These are phyloP conservation scores for Maudiozyma turicensis DNA, from an alignment of 805 yeast genomes.

Conservation along the genomic window DNA sequence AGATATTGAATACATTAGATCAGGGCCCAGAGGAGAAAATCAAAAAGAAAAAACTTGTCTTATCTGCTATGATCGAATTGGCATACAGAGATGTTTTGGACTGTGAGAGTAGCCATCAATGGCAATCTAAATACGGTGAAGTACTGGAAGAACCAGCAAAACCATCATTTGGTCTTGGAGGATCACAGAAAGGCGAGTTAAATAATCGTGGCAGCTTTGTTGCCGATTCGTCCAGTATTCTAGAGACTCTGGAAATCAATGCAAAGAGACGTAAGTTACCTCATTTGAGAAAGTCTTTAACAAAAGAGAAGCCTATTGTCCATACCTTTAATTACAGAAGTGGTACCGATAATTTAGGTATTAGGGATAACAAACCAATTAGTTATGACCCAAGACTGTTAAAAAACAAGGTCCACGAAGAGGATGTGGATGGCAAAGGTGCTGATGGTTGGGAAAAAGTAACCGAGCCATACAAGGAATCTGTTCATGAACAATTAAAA, in stretches of 20 bases:
- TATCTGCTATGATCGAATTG: constrained; percentile 66
- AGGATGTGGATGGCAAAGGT: constrained; percentile 74
- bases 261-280: not conserved
- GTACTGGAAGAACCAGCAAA: too few relatives aligned
- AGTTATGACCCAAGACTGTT: constrained; percentile 78
- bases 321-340: constrained; percentile 80
- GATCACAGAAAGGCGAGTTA: constrained; percentile 6
- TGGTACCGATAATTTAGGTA: constrained; percentile 77
- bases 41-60: constrained; percentile 12
- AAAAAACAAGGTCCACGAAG: constrained; percentile 50
- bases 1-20: constrained; percentile 15
- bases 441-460: constrained; percentile 46
- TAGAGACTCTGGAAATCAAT: not conserved
- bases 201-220: constrained; percentile 3
- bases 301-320: not conserved
- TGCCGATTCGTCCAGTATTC: not conserved
- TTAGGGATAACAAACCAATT: constrained; percentile 70
- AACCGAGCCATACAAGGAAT: constrained; percentile 42
- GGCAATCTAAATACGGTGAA: constrained; percentile 42
- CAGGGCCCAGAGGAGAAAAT: not conserved
- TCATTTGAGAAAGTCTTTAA: not conserved
- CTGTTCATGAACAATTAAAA: constrained; percentile 45
- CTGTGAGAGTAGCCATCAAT: constrained; percentile 24
- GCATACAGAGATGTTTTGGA: constrained; percentile 61
- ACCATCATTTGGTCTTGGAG: too few relatives aligned